Base-by-base conservation (phyloP, 768 basidiomycete genomes). In the Termitomyces sp. region DNA sequence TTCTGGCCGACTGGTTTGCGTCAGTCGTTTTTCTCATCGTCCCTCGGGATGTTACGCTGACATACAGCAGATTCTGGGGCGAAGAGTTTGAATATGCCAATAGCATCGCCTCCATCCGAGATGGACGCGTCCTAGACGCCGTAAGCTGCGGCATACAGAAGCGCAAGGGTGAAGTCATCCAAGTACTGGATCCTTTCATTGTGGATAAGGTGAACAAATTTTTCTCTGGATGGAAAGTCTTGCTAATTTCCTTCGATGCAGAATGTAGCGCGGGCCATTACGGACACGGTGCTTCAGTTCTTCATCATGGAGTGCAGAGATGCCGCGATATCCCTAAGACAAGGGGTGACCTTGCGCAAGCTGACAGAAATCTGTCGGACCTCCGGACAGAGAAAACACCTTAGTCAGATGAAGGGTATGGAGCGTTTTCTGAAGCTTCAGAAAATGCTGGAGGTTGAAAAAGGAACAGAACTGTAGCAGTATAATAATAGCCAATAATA, bases 1-100 rank as follows among this genome's bases (percentile, higher is more conserved):
- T 76, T 1, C 66, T 82, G 50, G 39, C 55, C 1, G 70, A 73
- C 15, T 83, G 84, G 79, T 81, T 81, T 64, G 53, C 63, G 82
- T 83, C 58, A 60, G 78, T 70, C 49, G 60, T 2, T 28, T 20
- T 28, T 39, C 20, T 5, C n/a, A 7, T 50, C 7, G 28, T 33
- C 3, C 24, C 28, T 22, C 39, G 2, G 1, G 5, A 42, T 7
- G 7, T 18, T n/a, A 18, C 24, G 18, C 51, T 33, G 11, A 60
- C 57, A 53, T 18, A n/a, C 40, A 33, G 6, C 62, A 85, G 84
- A 36, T 84, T 77, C 65, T 86, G 81, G 81, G 75, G 69, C 7
- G 13, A 69, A 32, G 73, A 75, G 36, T 80, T 79, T 58, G 56
- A 76, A 4, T 79, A 78, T 60, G 52, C 2, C 18, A 12, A 39